Conservation (phyloP, 495 filamentous ascomycete genomes). For the Hyaloscypha finlandica region DNA sequence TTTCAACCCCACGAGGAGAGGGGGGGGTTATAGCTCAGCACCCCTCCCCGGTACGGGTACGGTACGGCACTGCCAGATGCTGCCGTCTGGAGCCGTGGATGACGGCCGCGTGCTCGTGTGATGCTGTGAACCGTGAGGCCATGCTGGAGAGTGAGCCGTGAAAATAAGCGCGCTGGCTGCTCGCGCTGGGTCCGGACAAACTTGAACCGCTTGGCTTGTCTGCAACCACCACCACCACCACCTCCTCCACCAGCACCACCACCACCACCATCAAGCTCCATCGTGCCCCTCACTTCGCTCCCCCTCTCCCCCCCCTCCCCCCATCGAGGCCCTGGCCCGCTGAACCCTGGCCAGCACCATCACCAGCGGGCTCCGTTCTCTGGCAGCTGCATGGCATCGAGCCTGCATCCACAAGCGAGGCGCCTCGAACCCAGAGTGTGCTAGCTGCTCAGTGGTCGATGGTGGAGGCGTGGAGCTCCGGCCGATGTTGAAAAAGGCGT, state of each 20-base stretch:
- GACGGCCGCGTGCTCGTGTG: not conserved
- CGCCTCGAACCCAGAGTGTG: not conserved
- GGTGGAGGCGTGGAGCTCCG: conserved; percentile 21
- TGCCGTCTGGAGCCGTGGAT: not conserved
- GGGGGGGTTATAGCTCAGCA: conserved; percentile 3
- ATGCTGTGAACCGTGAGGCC: not conserved
- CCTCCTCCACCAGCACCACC: not conserved
- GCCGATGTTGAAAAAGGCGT: conserved; percentile 4
- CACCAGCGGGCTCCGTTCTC: conserved; percentile 5
- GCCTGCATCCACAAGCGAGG: conserved; percentile 1
- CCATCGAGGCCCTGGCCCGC: not conserved
- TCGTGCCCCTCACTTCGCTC: not conserved
- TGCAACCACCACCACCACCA: too few relatives aligned
- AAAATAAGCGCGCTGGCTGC: not conserved
- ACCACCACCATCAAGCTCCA: not conserved
- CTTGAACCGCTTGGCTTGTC: too few relatives aligned
- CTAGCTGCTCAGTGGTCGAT: not conserved
- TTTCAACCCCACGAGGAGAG: not conserved
- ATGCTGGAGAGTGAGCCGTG: not conserved
- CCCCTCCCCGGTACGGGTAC: conserved; percentile 10
- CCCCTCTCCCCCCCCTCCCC: not conserved
- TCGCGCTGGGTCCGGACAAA: not conserved
- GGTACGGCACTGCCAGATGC: not conserved
- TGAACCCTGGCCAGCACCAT: not conserved
- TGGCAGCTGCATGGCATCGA: conserved; percentile 23